Base-by-base conservation (phyloP, 306 rosid genomes). In the Parietaria judaica region DNA sequence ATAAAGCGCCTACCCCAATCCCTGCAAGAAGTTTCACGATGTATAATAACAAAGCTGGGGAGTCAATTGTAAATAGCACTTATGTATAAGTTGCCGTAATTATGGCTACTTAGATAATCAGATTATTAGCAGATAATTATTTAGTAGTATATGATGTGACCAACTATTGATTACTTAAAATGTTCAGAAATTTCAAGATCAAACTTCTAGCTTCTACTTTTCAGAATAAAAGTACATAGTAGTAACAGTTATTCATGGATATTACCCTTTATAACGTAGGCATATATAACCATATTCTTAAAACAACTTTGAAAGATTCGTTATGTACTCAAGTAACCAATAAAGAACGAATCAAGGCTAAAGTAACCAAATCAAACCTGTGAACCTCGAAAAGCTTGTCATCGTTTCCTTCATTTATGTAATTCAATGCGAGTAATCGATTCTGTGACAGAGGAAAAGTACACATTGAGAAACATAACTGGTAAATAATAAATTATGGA, bases 1-100 rank as follows among this genome's bases (percentile, higher is more conserved):
- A 82, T 88, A 78, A 92, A 88, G 69, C 94, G 95, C 75, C 74
- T 74, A 55, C 96, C 99, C 99, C 99, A 92, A 63, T 88, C 94
- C 90, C 99, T 92, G 92, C 79, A 80, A 46, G 43, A 62, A 70
- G 65, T 67, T 48, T 48, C 31, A 23, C 31, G 31, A 2, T 23
- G 2, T 23, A 23, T 23, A 23, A 23, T 23, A 0, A 23, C 31
- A 23, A 23, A 23, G 31, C 31, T 23, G 31, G 31, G 31, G 31
- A 23, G 31, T 23, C 31, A 23, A 23, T 1, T 23, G 31, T 23
- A 23, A 23, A 23, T 23, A 23, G 31, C 31, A 23, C 31, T 2
- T 23, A 23, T 23, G 31, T 23, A 23, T 23, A 23, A 23, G 31
- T 2, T 23, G 31, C 31, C 31, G 31, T 23, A 2, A 23, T 23